Conservation (phyloP, 495 filamentous ascomycete species). For the Immersiella caudata region DNA sequence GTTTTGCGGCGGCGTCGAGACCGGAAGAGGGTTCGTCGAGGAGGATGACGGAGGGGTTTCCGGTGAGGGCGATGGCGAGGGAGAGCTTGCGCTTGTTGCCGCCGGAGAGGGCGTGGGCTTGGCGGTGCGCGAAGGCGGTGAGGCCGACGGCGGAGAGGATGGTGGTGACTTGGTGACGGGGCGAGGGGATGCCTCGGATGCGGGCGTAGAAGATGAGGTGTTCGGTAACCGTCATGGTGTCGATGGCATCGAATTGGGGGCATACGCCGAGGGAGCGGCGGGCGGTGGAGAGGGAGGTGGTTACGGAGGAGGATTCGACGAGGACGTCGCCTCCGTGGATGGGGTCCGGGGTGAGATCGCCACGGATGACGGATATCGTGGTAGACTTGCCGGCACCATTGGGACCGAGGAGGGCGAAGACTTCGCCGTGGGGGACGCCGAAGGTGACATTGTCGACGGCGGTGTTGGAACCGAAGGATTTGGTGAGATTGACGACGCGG, state of each 20-base stretch:
- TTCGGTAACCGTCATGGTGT: slow-evolving; percentile 71
- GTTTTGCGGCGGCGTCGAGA: slow-evolving; percentile 72
- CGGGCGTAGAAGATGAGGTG: slow-evolving; percentile 76
- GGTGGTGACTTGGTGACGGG: slow-evolving; percentile 63
- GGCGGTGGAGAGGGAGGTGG: slow-evolving; percentile 63
- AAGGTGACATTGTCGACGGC: slow-evolving; percentile 85
- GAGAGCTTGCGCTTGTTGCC: slow-evolving; percentile 75
- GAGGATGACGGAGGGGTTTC: slow-evolving; percentile 70
- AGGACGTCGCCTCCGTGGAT: slow-evolving; percentile 66
- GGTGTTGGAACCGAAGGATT: slow-evolving; percentile 67
- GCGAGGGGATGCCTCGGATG: slow-evolving; percentile 64
- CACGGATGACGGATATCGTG: slow-evolving; percentile 80
- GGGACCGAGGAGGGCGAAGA: slow-evolving; percentile 83
- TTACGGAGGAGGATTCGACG: slow-evolving; percentile 72
- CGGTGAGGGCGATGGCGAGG: slow-evolving; percentile 73
- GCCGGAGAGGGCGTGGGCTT: slow-evolving; percentile 68
- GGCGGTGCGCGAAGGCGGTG: slow-evolving; percentile 58
- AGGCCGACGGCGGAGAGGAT: slow-evolving; percentile 64
- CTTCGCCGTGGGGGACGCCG: slow-evolving; percentile 72
- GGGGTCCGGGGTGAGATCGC: slow-evolving; percentile 70
- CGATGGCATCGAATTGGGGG: slow-evolving; percentile 71
- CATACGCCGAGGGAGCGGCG: slow-evolving; percentile 76
- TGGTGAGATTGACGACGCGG: slow-evolving; percentile 73
- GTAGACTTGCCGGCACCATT: slow-evolving; percentile 90
- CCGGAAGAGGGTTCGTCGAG: slow-evolving; percentile 72